Evolutionary conservation across 2,329 filamentous ascomycete species (phyloP), one percentile per base, ranked within the genome.

Genomic region (Fusarium buharicum): DNA sequence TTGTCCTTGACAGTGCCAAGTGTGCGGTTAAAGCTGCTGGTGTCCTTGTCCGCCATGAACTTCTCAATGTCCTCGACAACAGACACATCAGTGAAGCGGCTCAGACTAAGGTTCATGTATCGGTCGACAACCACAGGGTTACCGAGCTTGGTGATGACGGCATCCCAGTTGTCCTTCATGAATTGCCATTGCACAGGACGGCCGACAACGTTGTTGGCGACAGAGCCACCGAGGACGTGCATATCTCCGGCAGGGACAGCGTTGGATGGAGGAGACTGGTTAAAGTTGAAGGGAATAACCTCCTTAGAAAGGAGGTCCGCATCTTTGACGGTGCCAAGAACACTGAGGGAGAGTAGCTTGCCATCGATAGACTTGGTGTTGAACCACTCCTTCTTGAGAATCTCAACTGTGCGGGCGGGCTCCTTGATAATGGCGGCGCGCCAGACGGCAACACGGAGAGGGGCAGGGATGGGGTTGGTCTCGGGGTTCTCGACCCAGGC

Each of bases 61-160:
- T 78, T 75, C 45, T 88, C 83, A 70, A 99, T 95, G 50, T 97
- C 92, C 64, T 87, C 82, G 61, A 92, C 84, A 14, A 86, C 83
- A 62, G 84, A 83, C 13, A 81, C 78, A 68, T 92, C 88, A 4
- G 91, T 86, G 74, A 96, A 98, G 73, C 91, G 90, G 70, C 86
- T 86, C 67, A 99, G 79, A 39, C 88, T 88, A 67, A 90, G 82
- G 68, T 91, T 88, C 69, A 99, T 79, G 78, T 96, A 97, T 43
- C 94, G 88, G 78, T 99, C 94, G 14, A 97, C 82, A 4, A 97
- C 86, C 27, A 97, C 90, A 62, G 92, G 90, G 78, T 97, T 97
- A 37, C 74, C 87, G 50, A 98, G 82, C 75, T 90, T 90, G 58
- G 86, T 79, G 48, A 88, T 84, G 39, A 96, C 84, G 31, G 84